phyloP scores from a whole-genome alignment of 257 asterid species.

The Solanum infundibuliforme region DNA sequence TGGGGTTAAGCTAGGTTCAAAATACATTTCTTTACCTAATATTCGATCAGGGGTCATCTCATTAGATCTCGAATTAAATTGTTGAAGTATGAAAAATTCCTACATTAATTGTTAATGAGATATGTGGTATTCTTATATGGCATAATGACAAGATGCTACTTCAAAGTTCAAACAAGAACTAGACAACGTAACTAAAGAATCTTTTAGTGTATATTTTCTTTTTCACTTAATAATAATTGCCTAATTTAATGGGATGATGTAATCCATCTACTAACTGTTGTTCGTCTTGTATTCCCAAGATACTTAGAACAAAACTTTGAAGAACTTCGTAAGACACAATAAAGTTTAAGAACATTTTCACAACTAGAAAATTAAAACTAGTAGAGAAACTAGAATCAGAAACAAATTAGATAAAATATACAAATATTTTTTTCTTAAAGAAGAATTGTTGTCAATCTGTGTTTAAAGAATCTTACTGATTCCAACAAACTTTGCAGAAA shows the following conservation, averaged over 20 bases:
- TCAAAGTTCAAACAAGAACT: background rate
- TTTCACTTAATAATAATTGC: background rate
- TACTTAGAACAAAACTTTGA: too few relatives aligned
- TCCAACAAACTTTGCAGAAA: too few relatives aligned
- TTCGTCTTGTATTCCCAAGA: too few relatives aligned
- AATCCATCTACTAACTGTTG: background rate
- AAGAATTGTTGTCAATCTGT: too few relatives aligned
- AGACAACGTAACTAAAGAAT: background rate
- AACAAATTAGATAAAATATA: too few relatives aligned
- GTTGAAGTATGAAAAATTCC: background rate
- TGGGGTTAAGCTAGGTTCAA: accelerated
- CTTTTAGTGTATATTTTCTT: background rate
- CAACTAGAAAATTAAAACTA: too few relatives aligned
- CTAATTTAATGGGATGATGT: background rate
- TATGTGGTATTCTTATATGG: background rate
- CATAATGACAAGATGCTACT: background rate
- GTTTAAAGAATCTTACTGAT: too few relatives aligned
- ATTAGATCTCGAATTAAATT: background rate
- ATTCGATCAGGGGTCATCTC: background rate
- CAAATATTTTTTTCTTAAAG: too few relatives aligned
- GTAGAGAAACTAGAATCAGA: too few relatives aligned
- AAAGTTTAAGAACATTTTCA: too few relatives aligned
- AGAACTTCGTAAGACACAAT: too few relatives aligned
- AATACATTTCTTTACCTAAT: too few relatives aligned
- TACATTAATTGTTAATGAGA: background rate